Conservation (phyloP, 768 basidiomycete species). For the Trametes cinnabarina region DNA sequence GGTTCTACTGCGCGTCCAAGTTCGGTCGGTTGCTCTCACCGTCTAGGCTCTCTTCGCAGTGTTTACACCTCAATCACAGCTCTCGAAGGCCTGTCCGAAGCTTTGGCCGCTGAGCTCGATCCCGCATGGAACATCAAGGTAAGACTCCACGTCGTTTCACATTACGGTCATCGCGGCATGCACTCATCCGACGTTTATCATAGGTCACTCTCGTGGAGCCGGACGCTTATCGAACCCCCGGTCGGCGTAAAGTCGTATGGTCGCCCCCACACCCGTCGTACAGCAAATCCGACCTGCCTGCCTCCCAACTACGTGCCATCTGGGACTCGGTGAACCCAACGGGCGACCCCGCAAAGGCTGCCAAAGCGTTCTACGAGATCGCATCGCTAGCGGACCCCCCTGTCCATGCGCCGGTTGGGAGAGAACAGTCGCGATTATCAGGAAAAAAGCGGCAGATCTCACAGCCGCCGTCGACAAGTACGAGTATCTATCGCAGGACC, state of each 20-base stretch:
- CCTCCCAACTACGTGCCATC: neutral
- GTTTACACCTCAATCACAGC: constrained; percentile 18
- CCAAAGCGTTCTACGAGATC: constrained; percentile 20
- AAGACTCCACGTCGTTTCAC: too few relatives aligned
- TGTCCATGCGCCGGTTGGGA: constrained; percentile 3
- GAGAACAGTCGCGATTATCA: neutral
- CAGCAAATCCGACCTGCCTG: constrained; percentile 1
- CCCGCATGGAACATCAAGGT: constrained; percentile 38
- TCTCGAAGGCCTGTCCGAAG: constrained; percentile 29
- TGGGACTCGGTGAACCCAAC: neutral
- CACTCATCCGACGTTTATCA: too few relatives aligned
- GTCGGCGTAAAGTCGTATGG: neutral
- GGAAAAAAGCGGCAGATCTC: neutral
- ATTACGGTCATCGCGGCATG: neutral
- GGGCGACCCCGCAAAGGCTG: constrained; percentile 23
- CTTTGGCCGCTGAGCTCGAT: constrained; percentile 31
- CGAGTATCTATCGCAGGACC: neutral
- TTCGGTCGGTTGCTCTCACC: neutral
- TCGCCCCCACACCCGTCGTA: constrained; percentile 19
- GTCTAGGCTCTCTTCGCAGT: too few relatives aligned
- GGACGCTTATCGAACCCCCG: constrained; percentile 14
- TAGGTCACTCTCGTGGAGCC: constrained; percentile 23
- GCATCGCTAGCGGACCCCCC: constrained; percentile 18
- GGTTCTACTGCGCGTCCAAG: constrained; percentile 13
- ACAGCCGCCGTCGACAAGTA: neutral